A percentile compares a stretch with the other conserved stretches of the same genome.
Evolutionary conservation across 805 yeast species (phyloP).

Genomic region (Candida vaughaniae): DNA sequence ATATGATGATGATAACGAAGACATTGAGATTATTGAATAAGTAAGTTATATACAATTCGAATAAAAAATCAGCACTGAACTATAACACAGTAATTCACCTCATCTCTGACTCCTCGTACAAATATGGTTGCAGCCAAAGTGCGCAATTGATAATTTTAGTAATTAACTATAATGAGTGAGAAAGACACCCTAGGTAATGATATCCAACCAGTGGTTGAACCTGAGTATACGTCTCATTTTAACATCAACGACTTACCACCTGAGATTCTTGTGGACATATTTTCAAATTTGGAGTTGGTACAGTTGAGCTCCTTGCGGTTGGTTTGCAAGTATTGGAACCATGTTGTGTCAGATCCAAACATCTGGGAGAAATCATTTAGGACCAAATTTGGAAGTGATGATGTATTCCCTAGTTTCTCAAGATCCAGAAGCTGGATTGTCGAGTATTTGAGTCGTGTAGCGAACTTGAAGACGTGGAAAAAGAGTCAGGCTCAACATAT

Average conservation of each 20-base stretch:
- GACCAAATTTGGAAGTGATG: slow-evolving; percentile 34
- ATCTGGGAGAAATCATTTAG: slow-evolving; percentile 51
- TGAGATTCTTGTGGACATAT: slow-evolving; percentile 46
- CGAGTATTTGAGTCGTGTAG: slow-evolving; percentile 45
- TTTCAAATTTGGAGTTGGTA: slow-evolving; percentile 45
- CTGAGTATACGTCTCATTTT: not conserved
- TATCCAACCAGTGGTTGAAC: not conserved
- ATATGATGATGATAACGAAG: slow-evolving; percentile 18
- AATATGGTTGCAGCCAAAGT: not conserved
- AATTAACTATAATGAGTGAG: not conserved
- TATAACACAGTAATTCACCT: no score
- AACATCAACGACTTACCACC: slow-evolving; percentile 39
- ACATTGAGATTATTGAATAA: slow-evolving; percentile 16
- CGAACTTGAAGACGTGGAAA: slow-evolving; percentile 37
- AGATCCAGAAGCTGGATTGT: slow-evolving; percentile 45
- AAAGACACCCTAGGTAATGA: slow-evolving; percentile 13
- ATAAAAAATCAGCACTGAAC: no score
- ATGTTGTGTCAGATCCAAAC: slow-evolving; percentile 41
- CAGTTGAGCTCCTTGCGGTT: slow-evolving; percentile 39
- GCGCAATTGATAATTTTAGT: no score
- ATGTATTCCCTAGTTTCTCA: slow-evolving; percentile 43
- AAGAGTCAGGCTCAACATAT: slow-evolving; percentile 30
- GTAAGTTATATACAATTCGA: not conserved
- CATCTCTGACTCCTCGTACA: not conserved
- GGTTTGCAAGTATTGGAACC: slow-evolving; percentile 52